Evolutionary conservation across 1,139 yeast genomes (phyloP).

Genomic region (Blastobotrys illinoisensis): DNA sequence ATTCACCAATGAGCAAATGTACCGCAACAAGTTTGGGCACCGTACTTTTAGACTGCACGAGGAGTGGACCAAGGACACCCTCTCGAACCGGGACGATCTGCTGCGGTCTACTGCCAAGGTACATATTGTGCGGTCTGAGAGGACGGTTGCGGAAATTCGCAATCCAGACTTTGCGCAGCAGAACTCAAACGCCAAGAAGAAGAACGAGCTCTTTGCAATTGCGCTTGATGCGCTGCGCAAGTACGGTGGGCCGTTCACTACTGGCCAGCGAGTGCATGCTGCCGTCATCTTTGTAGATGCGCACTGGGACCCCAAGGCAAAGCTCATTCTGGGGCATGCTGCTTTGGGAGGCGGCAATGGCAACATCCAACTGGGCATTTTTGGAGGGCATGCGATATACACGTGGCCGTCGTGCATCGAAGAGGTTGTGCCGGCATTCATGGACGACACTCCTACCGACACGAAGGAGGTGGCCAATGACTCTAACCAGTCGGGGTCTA

Average conservation of each 20-base stretch:
- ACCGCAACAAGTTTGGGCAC: slow-evolving; percentile 69
- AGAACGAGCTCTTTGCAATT: slow-evolving; percentile 71
- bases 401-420: slow-evolving; percentile 84
- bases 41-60: slow-evolving; percentile 77
- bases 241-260: slow-evolving; percentile 51
- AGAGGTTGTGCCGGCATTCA: slow-evolving; percentile 58
- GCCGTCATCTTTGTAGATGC: slow-evolving; percentile 83
- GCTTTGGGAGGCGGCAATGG: slow-evolving; percentile 88
- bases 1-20: slow-evolving; percentile 88
- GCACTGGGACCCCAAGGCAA: slow-evolving; percentile 61
- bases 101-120: slow-evolving; percentile 65
- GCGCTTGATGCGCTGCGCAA: slow-evolving; percentile 65
- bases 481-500: slow-evolving; percentile 72
- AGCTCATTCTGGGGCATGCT: slow-evolving; percentile 78
- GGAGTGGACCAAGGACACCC: slow-evolving; percentile 49
- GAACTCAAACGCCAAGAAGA: slow-evolving; percentile 61
- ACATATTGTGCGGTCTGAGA: slow-evolving; percentile 64
- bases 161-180: slow-evolving; percentile 86
- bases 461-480: slow-evolving; percentile 81
- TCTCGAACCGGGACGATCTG: slow-evolving; percentile 40
- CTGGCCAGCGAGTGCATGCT: slow-evolving; percentile 57
- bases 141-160: slow-evolving; percentile 64
- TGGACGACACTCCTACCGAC: slow-evolving; percentile 63
- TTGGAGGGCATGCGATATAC: slow-evolving; percentile 89
- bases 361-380: slow-evolving; percentile 70